Evolutionary conservation across 2,329 filamentous ascomycete species (phyloP), one percentile per base, ranked within the genome.

Genomic region (Myriosclerotinia duriaeana): DNA sequence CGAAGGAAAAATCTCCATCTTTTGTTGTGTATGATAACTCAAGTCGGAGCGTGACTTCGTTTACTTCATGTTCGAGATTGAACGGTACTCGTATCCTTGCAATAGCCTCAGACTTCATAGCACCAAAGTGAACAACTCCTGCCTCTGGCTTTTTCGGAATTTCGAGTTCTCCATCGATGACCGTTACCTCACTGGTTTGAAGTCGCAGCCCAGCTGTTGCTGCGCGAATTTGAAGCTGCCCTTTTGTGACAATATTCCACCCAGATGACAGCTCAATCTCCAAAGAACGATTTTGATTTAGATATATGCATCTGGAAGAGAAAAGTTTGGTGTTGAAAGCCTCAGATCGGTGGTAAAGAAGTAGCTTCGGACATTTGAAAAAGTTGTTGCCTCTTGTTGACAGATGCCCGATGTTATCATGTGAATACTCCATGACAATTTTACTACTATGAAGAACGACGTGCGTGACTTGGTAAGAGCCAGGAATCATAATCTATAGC

Each of bases 261-360:
- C 93, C 93, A 14, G 88, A 87, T 14, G 80, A 80, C 15, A 97
- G 78, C 61, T 87, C 83, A 26, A 99, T 80, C 67, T 96, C 91
- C 0, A 98, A 81, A 0, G 86, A 88, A 66, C 91, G 91, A 72
- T 89, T 88, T 71, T 88, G 88, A 75, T 96, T 91, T 6, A 99
- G 85, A 69, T 94, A 88, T 34, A 96, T 89, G 54, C 88, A 81
- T 69, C 85, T 89, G 0, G 90, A 87, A 0, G 90, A 82, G 53
- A 80, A 82, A 9, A 96, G 79, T 59, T 83, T 84, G 2, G 90
- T 85, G 68, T 92, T 85, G 5, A 97, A 85, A 0, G 90, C 85
- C 55, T 87, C 82, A 1, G 84, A 78, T 20, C 87, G 85, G 42
- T 93, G 90, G 75, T 91, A 96, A 38, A 94, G 83, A n/a, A 87